Evolutionary conservation across 192 early-diverging fungal species (phyloP), one percentile per base, ranked within the genome.

Genomic region (Rhizophagus sp.): DNA sequence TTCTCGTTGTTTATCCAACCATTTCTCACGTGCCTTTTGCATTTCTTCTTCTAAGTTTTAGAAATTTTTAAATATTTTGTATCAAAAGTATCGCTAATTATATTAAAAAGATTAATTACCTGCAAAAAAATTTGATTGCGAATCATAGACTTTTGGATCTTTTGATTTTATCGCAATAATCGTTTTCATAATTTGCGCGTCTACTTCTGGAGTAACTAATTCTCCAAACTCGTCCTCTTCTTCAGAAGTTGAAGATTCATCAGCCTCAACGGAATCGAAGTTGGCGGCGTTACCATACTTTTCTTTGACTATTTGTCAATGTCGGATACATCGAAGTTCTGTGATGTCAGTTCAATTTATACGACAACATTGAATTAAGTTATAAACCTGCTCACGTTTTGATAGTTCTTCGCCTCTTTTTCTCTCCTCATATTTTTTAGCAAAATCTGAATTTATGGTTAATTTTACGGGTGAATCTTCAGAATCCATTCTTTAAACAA

Each of bases 101-200:
- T 5, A n/a, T 4, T 65, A 33, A 76, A 49, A 75, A 36, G 3
- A 36, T 4, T 2, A 36, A 75, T 33, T 24, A 78, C 76, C 44
- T 62, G 76, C 39, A 82, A 97, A 99, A 85, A 99, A 97, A 63
- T 88, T 88, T 9, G 87, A 85, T 0, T 85, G 87, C 2, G 89
- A 82, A 73, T 98, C 91, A 82, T 99, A 99, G 1, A 99, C 93
- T 80, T 90, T 87, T 39, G 92, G 91, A 75, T 96, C 91, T 62
- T 93, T 91, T 19, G 87, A 83, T 3, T 91, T 89, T 68, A 99
- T 94, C 34, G 93, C 85, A 0, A 90, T 90, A 77, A 98, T 94
- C 2, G 97, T 97, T 75, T 93, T 93, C 90, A 99, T 89, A 74
- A 99, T 98, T 84, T 97, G 94, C 9, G 91, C 93, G 77, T 99